These are phyloP conservation scores for Ustilago lituana DNA, from an alignment of 1,284 basidiomycete species.

Conservation along the genomic window DNA sequence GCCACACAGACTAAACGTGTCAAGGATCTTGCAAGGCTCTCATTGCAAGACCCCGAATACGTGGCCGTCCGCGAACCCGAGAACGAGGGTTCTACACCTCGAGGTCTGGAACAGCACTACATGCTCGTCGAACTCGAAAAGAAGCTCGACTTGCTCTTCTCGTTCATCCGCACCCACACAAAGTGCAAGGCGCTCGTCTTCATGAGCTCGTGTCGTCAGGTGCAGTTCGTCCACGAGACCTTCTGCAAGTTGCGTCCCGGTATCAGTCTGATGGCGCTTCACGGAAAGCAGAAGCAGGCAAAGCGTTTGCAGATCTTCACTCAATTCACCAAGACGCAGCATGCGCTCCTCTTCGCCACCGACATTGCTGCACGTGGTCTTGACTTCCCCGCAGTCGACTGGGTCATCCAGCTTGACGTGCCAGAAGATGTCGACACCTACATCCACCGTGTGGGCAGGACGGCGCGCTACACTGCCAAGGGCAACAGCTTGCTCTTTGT, in stretches of 20 bases:
- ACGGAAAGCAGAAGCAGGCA: conserved; percentile 96
- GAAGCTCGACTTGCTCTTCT: conserved; percentile 92
- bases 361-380: conserved; percentile 96
- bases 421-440: conserved; percentile 99
- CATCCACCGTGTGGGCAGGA: conserved; percentile 94
- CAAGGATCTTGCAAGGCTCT: conserved; percentile 86
- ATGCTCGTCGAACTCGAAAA: conserved; percentile 82
- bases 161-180: conserved; percentile 92
- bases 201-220: conserved; percentile 91
- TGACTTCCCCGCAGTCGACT: conserved; percentile 95
- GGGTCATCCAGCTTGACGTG: conserved; percentile 97
- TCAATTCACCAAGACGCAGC: conserved; percentile 59
- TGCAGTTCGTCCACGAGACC: conserved; percentile 86
- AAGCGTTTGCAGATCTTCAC: conserved; percentile 74
- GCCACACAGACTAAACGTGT: conserved; percentile 95
- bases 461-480: conserved; percentile 89
- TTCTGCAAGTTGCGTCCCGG: conserved; percentile 96
- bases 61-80: conserved; percentile 71
- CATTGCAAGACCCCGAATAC: conserved; percentile 82
- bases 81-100: conserved; percentile 71
- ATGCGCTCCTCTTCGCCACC: conserved; percentile 71
- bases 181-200: conserved; percentile 93
- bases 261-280: conserved; percentile 86
- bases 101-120: conserved; percentile 89
- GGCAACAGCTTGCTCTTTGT: conserved; percentile 87